Conservation (phyloP, 192 early-diverging fungal genomes). For the Spinellus fusiger region DNA sequence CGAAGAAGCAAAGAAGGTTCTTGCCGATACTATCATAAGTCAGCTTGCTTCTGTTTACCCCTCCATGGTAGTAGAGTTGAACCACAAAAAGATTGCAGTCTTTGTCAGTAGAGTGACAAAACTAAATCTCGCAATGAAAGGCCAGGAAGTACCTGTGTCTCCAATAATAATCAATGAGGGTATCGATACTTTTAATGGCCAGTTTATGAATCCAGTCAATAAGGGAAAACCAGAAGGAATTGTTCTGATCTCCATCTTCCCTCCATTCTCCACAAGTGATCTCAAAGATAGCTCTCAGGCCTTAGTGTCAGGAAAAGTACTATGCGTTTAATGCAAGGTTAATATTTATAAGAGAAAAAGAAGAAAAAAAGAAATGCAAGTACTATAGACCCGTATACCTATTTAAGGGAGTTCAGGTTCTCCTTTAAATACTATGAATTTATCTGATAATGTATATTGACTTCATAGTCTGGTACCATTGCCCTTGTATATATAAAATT, state of each 20-base stretch:
- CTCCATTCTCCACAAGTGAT: no score
- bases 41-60: slow-evolving; percentile 27
- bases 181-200: not conserved
- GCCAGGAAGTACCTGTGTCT: slow-evolving; percentile 22
- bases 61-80: slow-evolving; percentile 2
- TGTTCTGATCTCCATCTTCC: slow-evolving; percentile 6
- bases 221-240: slow-evolving; percentile 15
- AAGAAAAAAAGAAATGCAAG: no score
- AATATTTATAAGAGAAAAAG: no score
- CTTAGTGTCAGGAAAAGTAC: no score
- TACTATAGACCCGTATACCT: no score
- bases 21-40: slow-evolving; percentile 22
- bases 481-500: no score
- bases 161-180: not conserved
- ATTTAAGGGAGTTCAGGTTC: no score
- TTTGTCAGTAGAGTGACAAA: slow-evolving; percentile 34
- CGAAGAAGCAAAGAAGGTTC: slow-evolving; percentile 8
- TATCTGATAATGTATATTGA: no score
- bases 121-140: slow-evolving; percentile 37
- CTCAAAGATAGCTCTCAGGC: no score
- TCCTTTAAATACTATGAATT: no score
- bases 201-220: slow-evolving; percentile 6
- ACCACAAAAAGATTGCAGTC: slow-evolving; percentile 25
- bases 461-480: no score
- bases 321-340: no score